Conservation (phyloP, 1,284 basidiomycete species). For the Ceratobasidium sp. region DNA sequence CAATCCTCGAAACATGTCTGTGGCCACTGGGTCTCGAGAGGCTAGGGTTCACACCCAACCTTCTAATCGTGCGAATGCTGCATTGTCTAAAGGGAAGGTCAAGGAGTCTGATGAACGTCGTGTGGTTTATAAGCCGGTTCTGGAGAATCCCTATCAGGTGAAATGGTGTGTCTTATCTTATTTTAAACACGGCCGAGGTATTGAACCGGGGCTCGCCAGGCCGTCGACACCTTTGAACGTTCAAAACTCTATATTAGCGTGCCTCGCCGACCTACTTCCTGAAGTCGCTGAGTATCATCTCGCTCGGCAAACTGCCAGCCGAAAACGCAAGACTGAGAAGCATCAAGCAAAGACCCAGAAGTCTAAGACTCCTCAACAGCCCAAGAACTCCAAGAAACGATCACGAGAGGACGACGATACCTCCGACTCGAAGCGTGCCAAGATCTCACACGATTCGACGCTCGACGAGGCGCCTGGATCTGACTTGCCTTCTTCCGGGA, state of each 20-base stretch:
- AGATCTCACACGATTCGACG: slow-evolving; percentile 10
- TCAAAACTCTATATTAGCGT: slow-evolving; percentile 68
- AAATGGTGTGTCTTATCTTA: slow-evolving; percentile 63
- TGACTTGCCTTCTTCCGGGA: background rate
- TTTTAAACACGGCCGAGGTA: slow-evolving; percentile 29
- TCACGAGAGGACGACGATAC: slow-evolving; percentile 20
- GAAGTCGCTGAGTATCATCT: slow-evolving; percentile 60
- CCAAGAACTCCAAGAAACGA: slow-evolving; percentile 25
- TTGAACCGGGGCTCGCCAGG: slow-evolving; percentile 59
- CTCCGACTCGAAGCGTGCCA: slow-evolving; percentile 21
- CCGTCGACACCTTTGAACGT: slow-evolving; percentile 70
- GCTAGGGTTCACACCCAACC: slow-evolving; percentile 40
- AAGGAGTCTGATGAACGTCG: slow-evolving; percentile 58
- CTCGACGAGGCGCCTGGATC: background rate
- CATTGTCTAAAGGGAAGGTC: slow-evolving; percentile 37
- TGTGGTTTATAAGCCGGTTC: slow-evolving; percentile 70
- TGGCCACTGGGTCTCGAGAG: slow-evolving; percentile 33
- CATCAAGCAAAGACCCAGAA: slow-evolving; percentile 29
- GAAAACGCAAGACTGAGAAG: slow-evolving; percentile 51
- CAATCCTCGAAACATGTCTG: slow-evolving; percentile 35
- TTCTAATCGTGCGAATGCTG: slow-evolving; percentile 40
- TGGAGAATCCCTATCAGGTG: slow-evolving; percentile 77
- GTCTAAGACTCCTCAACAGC: slow-evolving; percentile 46
- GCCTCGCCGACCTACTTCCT: slow-evolving; percentile 60
- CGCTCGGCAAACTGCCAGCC: slow-evolving; percentile 53